Evolutionary conservation across 352 stramenopile genomes (phyloP), one percentile per base, ranked within the genome.

Genomic region (Pythium sukuiense): DNA sequence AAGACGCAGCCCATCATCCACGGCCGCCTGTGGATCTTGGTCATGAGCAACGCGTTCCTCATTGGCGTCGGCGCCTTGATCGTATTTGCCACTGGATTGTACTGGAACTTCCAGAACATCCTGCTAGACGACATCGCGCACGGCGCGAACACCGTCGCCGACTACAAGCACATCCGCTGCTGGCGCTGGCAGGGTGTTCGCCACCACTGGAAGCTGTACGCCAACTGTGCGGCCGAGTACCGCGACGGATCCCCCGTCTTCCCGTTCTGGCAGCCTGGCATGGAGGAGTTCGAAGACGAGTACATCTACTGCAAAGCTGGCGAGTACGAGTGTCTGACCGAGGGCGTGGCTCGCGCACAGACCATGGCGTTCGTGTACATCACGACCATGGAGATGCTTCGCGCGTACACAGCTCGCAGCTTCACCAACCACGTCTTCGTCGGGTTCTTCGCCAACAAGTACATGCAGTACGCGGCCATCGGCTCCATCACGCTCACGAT

Each of bases 341-440:
- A 79, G 14, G 76, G 76, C 16, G 63, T 83, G 14, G 76, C 73
- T 5, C 73, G 74, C 35, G 67, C 76, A 24, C 73, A 81, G 62
- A 81, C 76, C 43, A 81, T 79, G 76, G 61, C 54, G 50, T 83
- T 83, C 55, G 54, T 83, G 12, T 79, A 76, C 65, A 83, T 83
- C 63, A 83, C 76, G 27, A 81, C 67, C 30, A 81, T 77, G 69
- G 76, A 83, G 60, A 77, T 83, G 71, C 57, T 83, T 18, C 73
- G 76, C 14, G 73, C 76, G 24, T 83, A 81, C 73, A 83, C 76
- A 6, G 76, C 69, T 13, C 73, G 76, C 24, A 83, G 72, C 71
- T 79, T 83, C 63, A 77, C 73, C 16, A 77, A 79, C 54, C 63
- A 73, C 52, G 71, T 83, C 14, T 83, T 76, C 29, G 65, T 72